Percentiles rank a stretch among this genome's conserved stretches.
Evolutionary conservation across 2,329 filamentous ascomycete species (phyloP).

Genomic region (Truncatella angustata): DNA sequence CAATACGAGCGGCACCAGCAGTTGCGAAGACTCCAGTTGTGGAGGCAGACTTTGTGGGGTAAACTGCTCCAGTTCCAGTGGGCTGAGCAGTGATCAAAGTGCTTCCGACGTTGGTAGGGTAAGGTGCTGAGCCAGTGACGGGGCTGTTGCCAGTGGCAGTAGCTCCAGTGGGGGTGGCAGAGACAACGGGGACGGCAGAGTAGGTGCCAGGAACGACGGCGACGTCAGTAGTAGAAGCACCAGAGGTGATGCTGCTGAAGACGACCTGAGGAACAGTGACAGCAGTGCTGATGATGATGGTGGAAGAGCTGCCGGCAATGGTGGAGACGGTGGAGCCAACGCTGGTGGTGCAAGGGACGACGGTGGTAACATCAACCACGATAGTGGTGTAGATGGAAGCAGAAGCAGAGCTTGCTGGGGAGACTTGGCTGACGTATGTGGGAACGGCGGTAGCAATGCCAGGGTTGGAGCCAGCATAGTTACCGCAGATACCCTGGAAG

Average conservation of each 20-base stretch:
- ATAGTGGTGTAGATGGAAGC: constrained; percentile 46
- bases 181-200: constrained; percentile 27
- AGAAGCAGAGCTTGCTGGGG: constrained; percentile 40
- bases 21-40: constrained; percentile 23
- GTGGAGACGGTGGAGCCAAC: constrained; percentile 43
- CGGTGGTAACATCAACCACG: constrained; percentile 47
- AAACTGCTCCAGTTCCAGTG: constrained; percentile 30
- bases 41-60: constrained; percentile 18
- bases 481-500: constrained; percentile 88
- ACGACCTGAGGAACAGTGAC: constrained; percentile 40
- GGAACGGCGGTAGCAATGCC: constrained; percentile 76
- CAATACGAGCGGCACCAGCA: constrained; percentile 32
- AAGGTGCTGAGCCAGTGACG: no score
- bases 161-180: constrained; percentile 25
- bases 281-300: constrained; percentile 43
- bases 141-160: no score
- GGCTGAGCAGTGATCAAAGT: constrained; percentile 35
- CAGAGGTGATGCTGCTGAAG: constrained; percentile 38
- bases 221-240: constrained; percentile 35
- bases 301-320: constrained; percentile 51
- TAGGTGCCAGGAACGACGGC: constrained; percentile 21
- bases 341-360: constrained; percentile 47
- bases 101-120: constrained; percentile 22
- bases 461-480: constrained; percentile 74
- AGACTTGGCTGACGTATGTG: no score